A percentile compares a stretch with the other conserved stretches of the same genome.
phyloP scores from a whole-genome alignment of 2,329 filamentous ascomycete species.

The Penicillium digitatum region DNA sequence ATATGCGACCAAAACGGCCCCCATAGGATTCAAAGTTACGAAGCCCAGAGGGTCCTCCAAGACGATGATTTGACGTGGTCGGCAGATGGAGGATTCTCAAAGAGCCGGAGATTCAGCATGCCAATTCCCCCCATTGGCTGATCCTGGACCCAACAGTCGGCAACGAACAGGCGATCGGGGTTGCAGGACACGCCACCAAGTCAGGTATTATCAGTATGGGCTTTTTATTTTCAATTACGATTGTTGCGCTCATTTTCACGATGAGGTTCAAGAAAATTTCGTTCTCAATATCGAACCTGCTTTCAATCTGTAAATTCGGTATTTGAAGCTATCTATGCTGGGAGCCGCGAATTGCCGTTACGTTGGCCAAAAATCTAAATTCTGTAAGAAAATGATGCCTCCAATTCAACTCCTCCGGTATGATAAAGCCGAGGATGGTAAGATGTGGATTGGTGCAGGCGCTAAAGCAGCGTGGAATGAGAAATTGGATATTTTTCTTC shows the following conservation, averaged over 20 bases:
- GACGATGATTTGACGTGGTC: not conserved
- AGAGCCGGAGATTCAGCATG: not conserved
- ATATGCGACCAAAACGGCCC: not conserved
- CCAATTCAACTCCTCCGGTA: not conserved
- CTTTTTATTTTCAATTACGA: not conserved
- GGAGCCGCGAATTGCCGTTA: not conserved
- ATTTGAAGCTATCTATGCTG: not conserved
- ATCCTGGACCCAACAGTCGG: not conserved
- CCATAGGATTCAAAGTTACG: not conserved
- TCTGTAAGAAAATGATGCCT: not conserved
- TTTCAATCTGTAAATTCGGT: not conserved
- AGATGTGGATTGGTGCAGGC: not conserved
- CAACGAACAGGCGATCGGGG: not conserved
- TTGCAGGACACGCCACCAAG: not conserved
- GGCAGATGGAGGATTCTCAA: not conserved
- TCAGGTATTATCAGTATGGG: not conserved
- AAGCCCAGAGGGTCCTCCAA: not conserved
- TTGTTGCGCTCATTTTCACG: not conserved
- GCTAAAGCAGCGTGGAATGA: not conserved
- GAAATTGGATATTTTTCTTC: not conserved
- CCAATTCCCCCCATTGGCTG: not conserved
- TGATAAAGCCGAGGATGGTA: not conserved
- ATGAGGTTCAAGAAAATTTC: not conserved
- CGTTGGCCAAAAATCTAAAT: not conserved
- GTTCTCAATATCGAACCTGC: no score